Conservation (phyloP, 768 basidiomycete species). For the Boletus bicolor region DNA sequence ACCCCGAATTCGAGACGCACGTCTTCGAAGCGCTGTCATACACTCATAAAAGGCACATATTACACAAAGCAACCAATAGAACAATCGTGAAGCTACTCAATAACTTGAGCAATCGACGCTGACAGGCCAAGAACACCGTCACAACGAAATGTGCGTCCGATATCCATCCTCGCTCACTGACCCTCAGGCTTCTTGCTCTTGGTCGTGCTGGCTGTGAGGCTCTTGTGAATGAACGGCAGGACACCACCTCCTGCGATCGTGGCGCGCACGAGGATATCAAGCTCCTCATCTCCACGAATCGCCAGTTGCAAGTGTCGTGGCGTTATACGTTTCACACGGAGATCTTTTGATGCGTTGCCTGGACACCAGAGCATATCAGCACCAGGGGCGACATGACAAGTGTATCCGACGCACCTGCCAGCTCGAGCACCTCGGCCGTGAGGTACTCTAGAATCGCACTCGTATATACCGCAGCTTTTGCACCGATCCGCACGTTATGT, state of each 20-base stretch:
- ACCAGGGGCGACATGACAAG: background rate
- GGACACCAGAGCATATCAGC: background rate
- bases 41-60: constrained; percentile 5
- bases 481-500: constrained; percentile 92
- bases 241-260: constrained; percentile 93
- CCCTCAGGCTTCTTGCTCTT: constrained; percentile 47
- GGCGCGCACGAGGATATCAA: constrained; percentile 91
- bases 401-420: constrained; percentile 65
- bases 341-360: constrained; percentile 97
- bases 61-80: constrained; percentile 13
- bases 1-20: background rate
- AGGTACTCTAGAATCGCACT: constrained; percentile 94
- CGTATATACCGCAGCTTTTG: constrained; percentile 98
- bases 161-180: constrained; percentile 15
- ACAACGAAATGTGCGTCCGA: background rate
- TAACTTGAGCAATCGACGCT: constrained; percentile 13
- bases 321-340: constrained; percentile 95
- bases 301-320: constrained; percentile 95
- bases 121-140: constrained; percentile 1
- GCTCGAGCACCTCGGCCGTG: constrained; percentile 92
- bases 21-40: constrained; percentile 2
- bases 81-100: constrained; percentile 9
- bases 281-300: constrained; percentile 95
- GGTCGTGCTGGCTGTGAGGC: constrained; percentile 51
- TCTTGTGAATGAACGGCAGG: constrained; percentile 86